Evolutionary conservation across 164 flowering plant genomes (phyloP).

Genomic region (Platanus orientalis): DNA sequence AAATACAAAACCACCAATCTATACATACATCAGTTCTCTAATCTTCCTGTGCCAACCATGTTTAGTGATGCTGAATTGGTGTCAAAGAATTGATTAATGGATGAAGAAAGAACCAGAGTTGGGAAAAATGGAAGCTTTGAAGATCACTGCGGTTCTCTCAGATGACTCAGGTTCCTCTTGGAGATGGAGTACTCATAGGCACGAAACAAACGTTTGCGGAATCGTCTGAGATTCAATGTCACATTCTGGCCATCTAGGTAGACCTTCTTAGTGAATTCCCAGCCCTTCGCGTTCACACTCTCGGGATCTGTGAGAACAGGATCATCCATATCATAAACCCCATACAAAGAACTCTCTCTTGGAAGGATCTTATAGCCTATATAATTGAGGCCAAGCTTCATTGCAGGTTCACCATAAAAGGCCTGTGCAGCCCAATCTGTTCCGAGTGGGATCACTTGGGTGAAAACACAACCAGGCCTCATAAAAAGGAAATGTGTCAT

Average conservation of each 20-base stretch:
- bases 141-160: background rate
- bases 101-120: background rate
- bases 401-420: constrained; percentile 81
- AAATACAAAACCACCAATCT: too few species aligned
- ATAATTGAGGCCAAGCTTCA: constrained; percentile 70
- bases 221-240: constrained; percentile 57
- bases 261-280: constrained; percentile 80
- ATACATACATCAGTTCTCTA: too few species aligned
- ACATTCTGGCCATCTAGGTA: constrained; percentile 81
- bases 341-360: constrained; percentile 76
- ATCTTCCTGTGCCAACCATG: too few species aligned
- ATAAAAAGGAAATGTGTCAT: constrained; percentile 89
- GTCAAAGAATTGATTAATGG: background rate
- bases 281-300: constrained; percentile 61
- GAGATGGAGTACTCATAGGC: constrained; percentile 41
- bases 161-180: constrained; percentile 11
- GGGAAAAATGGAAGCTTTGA: background rate
- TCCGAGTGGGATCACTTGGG: constrained; percentile 85
- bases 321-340: constrained; percentile 44
- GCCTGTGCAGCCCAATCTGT: constrained; percentile 91
- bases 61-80: too few species aligned
- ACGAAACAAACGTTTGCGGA: constrained; percentile 45
- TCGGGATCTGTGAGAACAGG: constrained; percentile 64
- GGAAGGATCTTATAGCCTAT: constrained; percentile 63
- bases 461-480: constrained; percentile 66